Base-by-base conservation (phyloP, 1,139 yeast species). In the Candida sojae region DNA sequence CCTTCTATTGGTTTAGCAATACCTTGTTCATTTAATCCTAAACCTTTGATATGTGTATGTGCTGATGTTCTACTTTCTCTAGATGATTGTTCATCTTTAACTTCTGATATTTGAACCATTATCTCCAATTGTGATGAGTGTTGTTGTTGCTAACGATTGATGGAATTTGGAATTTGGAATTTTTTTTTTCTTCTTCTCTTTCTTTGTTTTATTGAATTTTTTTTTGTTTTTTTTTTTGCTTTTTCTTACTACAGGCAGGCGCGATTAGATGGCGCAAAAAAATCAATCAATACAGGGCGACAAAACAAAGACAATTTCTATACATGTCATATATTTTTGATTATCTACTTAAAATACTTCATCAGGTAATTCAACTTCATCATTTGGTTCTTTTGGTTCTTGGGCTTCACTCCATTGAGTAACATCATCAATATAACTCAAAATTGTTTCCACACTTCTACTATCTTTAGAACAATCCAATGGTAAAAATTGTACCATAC, bases 321-420 rank as follows among this genome's bases (percentile, higher is more conserved):
- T 35, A 34, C 11, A 34, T 17, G 21, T 17, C 2, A 17, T 23
- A 6, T 35, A n/a, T 13, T n/a, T 33, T 17, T 25, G n/a, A 35
- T 23, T 23, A 7, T 5, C 39, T 36, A 36, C 7, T 36, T 36
- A 36, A 25, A 36, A 36, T 26, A 25, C 39, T 26, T 64, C 70
- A 21, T 83, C 88, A 5, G 79, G 84, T 6, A 77, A 59, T 45
- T 86, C 92, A 13, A 80, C 64, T 53, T 84, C 90, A 53, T 92
- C 98, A 36, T 81, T 78, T 0, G 98, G 98, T 63, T 92, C 98
- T 64, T 92, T 92, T 21, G 97, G 98, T 66, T 93, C 99, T 67
- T 93, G 99, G 6, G 84, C 75, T 63, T 95, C 99, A 28, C 91
- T 84, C 99, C 99, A 93, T 63, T 93, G 99, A 0, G 99, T 93